Percentiles rank a stretch among this genome's conserved stretches.
phyloP scores from a whole-genome alignment of 805 yeast species.

The Yarrowia keelungensis region DNA sequence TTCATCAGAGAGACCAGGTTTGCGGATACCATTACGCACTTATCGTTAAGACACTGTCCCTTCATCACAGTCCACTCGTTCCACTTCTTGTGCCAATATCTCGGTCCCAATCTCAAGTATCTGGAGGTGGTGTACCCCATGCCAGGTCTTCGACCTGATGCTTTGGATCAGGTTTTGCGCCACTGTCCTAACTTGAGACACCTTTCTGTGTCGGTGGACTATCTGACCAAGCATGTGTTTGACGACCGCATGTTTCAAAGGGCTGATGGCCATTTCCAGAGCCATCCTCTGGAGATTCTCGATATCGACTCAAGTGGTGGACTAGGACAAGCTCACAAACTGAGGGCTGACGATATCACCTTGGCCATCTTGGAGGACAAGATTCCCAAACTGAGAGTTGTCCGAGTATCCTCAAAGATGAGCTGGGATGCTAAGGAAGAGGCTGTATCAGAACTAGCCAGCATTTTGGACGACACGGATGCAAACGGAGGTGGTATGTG shows the following conservation, averaged over 20 bases:
- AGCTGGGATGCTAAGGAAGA: slow-evolving; percentile 76
- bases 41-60: slow-evolving; percentile 91
- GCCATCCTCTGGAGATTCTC: slow-evolving; percentile 65
- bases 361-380: slow-evolving; percentile 81
- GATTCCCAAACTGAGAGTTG: slow-evolving; percentile 67
- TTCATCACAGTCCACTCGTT: slow-evolving; percentile 69
- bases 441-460: slow-evolving; percentile 68
- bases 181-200: slow-evolving; percentile 76
- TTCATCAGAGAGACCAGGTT: slow-evolving; percentile 74
- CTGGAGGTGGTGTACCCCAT: slow-evolving; percentile 83
- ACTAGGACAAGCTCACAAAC: slow-evolving; percentile 78
- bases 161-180: slow-evolving; percentile 74
- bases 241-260: slow-evolving; percentile 47
- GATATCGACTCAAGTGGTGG: slow-evolving; percentile 83
- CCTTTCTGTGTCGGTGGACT: slow-evolving; percentile 80
- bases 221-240: slow-evolving; percentile 58
- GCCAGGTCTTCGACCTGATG: slow-evolving; percentile 74
- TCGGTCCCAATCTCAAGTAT: slow-evolving; percentile 70
- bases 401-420: slow-evolving; percentile 73
- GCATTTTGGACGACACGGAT: slow-evolving; percentile 68
- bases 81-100: slow-evolving; percentile 62
- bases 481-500: slow-evolving; percentile 63
- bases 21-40: slow-evolving; percentile 70
- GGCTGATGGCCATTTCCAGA: slow-evolving; percentile 38
- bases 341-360: slow-evolving; percentile 88